Conservation (phyloP, 23 red algal genomes). For the Agarophyton chilense region DNA sequence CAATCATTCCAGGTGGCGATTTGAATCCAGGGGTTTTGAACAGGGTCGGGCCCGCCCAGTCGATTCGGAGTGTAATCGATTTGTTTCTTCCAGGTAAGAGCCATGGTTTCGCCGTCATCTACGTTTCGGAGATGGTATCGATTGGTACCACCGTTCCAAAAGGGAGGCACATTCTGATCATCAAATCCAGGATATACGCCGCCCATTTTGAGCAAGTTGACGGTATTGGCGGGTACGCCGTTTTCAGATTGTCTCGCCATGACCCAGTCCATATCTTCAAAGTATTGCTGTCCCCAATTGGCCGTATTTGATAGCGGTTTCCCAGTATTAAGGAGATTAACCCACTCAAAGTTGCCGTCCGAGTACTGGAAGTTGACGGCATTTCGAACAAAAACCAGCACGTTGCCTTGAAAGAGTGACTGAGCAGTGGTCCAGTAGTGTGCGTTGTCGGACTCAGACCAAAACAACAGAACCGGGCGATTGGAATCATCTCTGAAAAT, state of each 20-base stretch:
- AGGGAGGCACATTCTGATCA: slow-evolving; percentile 49
- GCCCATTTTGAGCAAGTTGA: slow-evolving; percentile 32
- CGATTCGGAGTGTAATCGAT: slow-evolving; percentile 42
- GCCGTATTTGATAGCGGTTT: slow-evolving; percentile 22
- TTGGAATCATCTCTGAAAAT: slow-evolving; percentile 18
- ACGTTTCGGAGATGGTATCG: slow-evolving; percentile 49
- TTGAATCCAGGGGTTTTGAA: slow-evolving; percentile 59
- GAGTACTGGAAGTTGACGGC: slow-evolving; percentile 42
- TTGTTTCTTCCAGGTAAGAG: slow-evolving; percentile 43
- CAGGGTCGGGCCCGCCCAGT: slow-evolving; percentile 3
- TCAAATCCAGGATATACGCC: slow-evolving; percentile 62
- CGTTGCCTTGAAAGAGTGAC: slow-evolving; percentile 23
- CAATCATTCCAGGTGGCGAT: slow-evolving; percentile 67
- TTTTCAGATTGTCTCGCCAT: slow-evolving; percentile 40
- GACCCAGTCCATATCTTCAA: slow-evolving; percentile 31
- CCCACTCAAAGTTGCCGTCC: slow-evolving; percentile 47
- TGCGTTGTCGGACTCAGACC: slow-evolving; percentile 39
- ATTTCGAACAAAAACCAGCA: slow-evolving; percentile 41
- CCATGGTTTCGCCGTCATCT: slow-evolving; percentile 43
- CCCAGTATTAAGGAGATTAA: slow-evolving; percentile 33
- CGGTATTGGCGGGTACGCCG: neutral
- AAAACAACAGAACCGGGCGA: slow-evolving; percentile 14
- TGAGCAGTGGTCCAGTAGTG: slow-evolving; percentile 44
- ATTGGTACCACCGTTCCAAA: slow-evolving; percentile 64
- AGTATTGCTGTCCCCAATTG: slow-evolving; percentile 58